phyloP scores from a whole-genome alignment of 179 eudicot genomes.

The Patellifolia procumbens region DNA sequence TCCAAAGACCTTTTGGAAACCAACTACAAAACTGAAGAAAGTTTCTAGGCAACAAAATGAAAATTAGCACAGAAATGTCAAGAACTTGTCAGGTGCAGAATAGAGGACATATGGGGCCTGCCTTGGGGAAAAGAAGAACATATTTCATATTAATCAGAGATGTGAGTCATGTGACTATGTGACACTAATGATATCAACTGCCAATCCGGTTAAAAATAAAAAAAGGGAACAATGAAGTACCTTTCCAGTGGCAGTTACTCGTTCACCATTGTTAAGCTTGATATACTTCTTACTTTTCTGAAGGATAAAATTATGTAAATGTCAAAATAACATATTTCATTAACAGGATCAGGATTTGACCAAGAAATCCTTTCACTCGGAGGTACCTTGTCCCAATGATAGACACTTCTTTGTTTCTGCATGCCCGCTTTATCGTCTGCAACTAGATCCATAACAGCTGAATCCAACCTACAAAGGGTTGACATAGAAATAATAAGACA shows the following conservation, averaged over 20 bases:
- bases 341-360: not conserved
- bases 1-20: not conserved
- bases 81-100: not conserved
- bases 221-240: conserved; percentile 36
- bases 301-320: conserved; percentile 19
- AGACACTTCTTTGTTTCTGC: conserved; percentile 62
- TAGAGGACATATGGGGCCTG: not conserved
- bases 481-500: not conserved
- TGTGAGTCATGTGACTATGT: too few relatives aligned
- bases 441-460: conserved; percentile 83
- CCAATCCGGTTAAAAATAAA: not conserved
- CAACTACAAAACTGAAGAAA: not conserved
- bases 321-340: conserved; percentile 10
- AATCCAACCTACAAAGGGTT: conserved; percentile 60
- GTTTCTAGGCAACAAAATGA: not conserved
- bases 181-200: not conserved
- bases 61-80: not conserved
- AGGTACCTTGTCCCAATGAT: conserved; percentile 90
- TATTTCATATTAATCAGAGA: not conserved
- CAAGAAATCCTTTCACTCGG: not conserved
- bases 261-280: conserved; percentile 86
- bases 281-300: conserved; percentile 93
- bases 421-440: conserved; percentile 74
- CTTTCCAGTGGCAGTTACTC: conserved; percentile 92
- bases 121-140: not conserved